Base-by-base conservation (phyloP, 129 eudicot genomes). In the Dittrichia graveolens region DNA sequence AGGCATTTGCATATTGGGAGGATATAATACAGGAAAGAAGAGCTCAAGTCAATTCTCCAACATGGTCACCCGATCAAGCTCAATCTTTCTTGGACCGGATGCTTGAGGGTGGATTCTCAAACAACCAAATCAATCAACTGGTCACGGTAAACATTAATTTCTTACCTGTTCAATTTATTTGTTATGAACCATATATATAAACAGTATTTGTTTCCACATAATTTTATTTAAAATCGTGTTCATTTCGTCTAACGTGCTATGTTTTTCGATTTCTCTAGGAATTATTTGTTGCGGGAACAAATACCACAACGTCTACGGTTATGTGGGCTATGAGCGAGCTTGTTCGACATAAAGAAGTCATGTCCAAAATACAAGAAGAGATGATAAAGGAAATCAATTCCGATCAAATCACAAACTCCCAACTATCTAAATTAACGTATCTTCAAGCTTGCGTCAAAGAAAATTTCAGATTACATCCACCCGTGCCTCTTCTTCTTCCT, bases 401-500 rank as follows among this genome's bases (percentile, higher is more conserved):
- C 1, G 16, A 58, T 11, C 7, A 58, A 58, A 58, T 58, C 42
- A 58, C 43, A 4, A 59, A 34, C 61, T 55, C 38, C 8, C 13
- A 18, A 55, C 13, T 55, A 55, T 55, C 61, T 18, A 55, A 55
- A 7, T 8, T 55, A 55, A 55, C 61, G 8, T 55, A 55, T 19
- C 39, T 55, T 16, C 61, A 16, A 55, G 61, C 61, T 16, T 55
- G 35, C 60, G 7, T 54, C 12, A 54, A 54, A 16, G 60, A 54
- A 18, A 54, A 54, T 5, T 55, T 55, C 16, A 55, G 61, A 55
- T 16, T 55, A 19, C 61, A 58, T 41, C 64, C 42, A 11, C 8
- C 64, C 0, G 64, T 58, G 64, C 64, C 64, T 24, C 64, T 58
- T 58, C 64, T 58, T 58, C 42, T 31, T 18, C 60, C 60, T 16